Evolutionary conservation across 31 red algal species (phyloP).

Genomic region (Asparagopsis taxiformis): DNA sequence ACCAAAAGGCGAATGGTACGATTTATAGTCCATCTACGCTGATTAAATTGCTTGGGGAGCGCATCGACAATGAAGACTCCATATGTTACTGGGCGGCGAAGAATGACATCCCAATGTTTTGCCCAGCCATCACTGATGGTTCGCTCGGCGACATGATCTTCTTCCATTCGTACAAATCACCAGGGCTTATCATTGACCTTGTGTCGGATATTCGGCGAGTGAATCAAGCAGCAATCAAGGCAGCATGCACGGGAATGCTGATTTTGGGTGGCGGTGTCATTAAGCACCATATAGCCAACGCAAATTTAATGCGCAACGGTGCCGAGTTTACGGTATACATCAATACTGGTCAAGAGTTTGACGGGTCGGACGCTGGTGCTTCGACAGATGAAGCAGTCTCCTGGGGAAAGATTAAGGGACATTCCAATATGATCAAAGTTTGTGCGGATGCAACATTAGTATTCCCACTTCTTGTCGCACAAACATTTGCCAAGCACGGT

Average conservation of each 20-base stretch:
- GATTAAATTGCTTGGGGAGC: conserved; percentile 75
- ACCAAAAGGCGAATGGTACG: conserved; percentile 30
- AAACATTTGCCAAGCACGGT: conserved; percentile 87
- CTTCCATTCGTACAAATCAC: conserved; percentile 90
- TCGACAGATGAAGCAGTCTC: conserved; percentile 96
- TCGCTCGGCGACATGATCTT: conserved; percentile 96
- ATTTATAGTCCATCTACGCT: conserved; percentile 78
- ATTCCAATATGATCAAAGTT: conserved; percentile 74
- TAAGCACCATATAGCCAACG: conserved; percentile 99
- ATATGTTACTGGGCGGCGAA: conserved; percentile 93
- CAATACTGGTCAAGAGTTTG: conserved; percentile 96
- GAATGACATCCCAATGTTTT: conserved; percentile 95
- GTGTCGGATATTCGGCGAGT: conserved; percentile 84
- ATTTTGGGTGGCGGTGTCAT: conserved; percentile 93
- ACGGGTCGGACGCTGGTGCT: conserved; percentile 94
- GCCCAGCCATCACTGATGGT: conserved; percentile 98
- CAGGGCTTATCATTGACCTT: conserved; percentile 84
- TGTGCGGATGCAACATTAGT: conserved; percentile 88
- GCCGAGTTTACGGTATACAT: conserved; percentile 95
- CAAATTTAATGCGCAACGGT: conserved; percentile 98
- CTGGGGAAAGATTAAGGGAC: conserved; percentile 92
- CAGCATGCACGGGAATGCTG: conserved; percentile 81
- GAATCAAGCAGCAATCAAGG: conserved; percentile 72
- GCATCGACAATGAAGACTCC: conserved; percentile 76
- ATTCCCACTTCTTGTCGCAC: conserved; percentile 92